Conservation (phyloP, 176 grass and related monocot genomes). For the Triticum urartu region DNA sequence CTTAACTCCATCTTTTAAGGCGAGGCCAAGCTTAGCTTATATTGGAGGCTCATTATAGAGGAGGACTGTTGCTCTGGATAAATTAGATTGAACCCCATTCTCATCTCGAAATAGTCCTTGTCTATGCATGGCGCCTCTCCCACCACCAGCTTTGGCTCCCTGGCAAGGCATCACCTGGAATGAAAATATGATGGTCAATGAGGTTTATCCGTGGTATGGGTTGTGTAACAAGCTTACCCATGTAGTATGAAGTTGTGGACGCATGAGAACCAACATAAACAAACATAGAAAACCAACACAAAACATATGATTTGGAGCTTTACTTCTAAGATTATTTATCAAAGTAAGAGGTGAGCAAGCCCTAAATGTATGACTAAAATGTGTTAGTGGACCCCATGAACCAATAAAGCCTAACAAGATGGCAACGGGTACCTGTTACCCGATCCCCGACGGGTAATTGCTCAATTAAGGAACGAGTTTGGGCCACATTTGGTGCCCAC, state of each 20-base stretch:
- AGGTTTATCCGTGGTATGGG: not conserved
- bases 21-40: no score
- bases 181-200: not conserved
- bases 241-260: no score
- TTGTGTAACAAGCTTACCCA: not conserved
- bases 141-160: not conserved
- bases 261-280: not conserved
- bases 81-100: not conserved
- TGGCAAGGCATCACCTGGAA: not conserved
- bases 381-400: not conserved
- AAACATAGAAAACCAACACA: not conserved
- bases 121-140: not conserved
- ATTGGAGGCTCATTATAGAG: no score
- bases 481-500: no score
- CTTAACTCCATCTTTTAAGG: no score
- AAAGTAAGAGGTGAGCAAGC: not conserved
- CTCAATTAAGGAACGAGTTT: not conserved
- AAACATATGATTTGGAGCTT: not conserved
- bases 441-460: not conserved
- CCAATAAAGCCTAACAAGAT: not conserved
- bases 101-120: not conserved
- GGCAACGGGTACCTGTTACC: not conserved
- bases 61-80: not conserved
- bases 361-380: not conserved
- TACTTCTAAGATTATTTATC: not conserved